Percentiles rank a stretch among this genome's conserved stretches.
These are phyloP conservation scores for Monosporascus sp. DNA, from an alignment of 2,329 filamentous ascomycete species.

Conservation along the genomic window DNA sequence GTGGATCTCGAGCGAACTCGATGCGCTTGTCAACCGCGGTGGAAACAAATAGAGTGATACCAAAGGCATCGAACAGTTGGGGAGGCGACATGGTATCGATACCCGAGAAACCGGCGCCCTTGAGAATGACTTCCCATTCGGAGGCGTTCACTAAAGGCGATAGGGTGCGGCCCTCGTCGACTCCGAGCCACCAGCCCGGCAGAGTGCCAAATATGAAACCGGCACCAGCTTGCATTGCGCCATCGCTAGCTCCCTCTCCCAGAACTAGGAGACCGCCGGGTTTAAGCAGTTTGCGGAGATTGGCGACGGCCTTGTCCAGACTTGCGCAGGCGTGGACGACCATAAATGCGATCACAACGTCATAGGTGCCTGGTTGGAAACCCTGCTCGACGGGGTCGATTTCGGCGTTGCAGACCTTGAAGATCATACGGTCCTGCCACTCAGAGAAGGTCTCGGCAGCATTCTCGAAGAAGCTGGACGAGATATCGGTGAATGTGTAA, in stretches of 20 bases:
- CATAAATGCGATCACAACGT: conserved; percentile 14
- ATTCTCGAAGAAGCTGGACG: conserved; percentile 30
- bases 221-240: background rate
- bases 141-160: conserved; percentile 9
- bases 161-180: conserved; percentile 18
- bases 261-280: conserved; percentile 10
- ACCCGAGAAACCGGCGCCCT: conserved; percentile 6
- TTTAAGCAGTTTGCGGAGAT: conserved; percentile 13
- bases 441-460: conserved; percentile 25
- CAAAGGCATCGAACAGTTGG: conserved; percentile 1
- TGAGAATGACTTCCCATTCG: conserved; percentile 21
- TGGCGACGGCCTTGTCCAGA: conserved; percentile 8
- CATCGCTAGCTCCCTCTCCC: background rate
- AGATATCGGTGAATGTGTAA: conserved; percentile 39
- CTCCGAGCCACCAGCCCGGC: conserved; percentile 32
- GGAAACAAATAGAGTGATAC: conserved; percentile 9
- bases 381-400: conserved; percentile 6
- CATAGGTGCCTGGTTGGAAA: conserved; percentile 10
- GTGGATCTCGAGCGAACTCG: conserved; percentile 8
- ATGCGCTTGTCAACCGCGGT: conserved; percentile 12
- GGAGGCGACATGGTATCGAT: conserved; percentile 4
- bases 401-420: conserved; percentile 12
- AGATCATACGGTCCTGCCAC: conserved; percentile 22
- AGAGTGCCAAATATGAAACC: conserved; percentile 28
- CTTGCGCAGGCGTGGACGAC: conserved; percentile 16